Evolutionary conservation across 495 filamentous ascomycete species (phyloP), one percentile per base, ranked within the genome.

Genomic region (Rusavskia elegans): DNA sequence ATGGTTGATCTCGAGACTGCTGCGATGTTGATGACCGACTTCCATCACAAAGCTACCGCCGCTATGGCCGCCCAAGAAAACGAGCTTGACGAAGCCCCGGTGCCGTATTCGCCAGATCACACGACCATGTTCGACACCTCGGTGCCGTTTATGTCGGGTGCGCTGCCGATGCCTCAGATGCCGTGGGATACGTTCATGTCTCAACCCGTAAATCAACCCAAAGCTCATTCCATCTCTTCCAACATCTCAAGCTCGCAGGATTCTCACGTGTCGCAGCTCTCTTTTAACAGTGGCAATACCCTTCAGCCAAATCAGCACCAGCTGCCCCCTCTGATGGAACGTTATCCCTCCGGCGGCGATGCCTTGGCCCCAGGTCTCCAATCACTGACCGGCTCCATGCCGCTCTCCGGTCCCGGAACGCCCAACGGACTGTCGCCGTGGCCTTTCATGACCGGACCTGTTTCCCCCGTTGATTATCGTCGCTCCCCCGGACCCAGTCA

Each of bases 1-100:
- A 86, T 92, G 76, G 86, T 94, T 65, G 90, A 96, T 71, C 81
- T 96, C 67, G 92, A 98, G 78, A 90, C 89, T 63, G 92, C 92
- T 61, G 92, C 93, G 57, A 95, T 95, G 86, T 81, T 98, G 73
- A 92, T 98, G 77, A 92, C 93, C 64, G 87, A 97, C 70, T 84
- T 97, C 66, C 93, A 94, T 72, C 88, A 96, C 70, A 94, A 95
- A 71, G 90, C 92, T 61, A 85, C 83, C 59, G 86, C 85, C 44
- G 82, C 84, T 37, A 89, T 87, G 71, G 84, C 79, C 53, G 75
- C 73, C 58, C 80, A 84, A 63, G 69, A 77, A 59, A 86, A 83
- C 66, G 82, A 88, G 57, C 70, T 76, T 59, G 82, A 82, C 61
- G 76, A 79, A 57, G 78, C 82, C 35, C 77, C 80, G 64, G 80